phyloP scores from a whole-genome alignment of 768 basidiomycete genomes.

The Boletus vinaceobasis region DNA sequence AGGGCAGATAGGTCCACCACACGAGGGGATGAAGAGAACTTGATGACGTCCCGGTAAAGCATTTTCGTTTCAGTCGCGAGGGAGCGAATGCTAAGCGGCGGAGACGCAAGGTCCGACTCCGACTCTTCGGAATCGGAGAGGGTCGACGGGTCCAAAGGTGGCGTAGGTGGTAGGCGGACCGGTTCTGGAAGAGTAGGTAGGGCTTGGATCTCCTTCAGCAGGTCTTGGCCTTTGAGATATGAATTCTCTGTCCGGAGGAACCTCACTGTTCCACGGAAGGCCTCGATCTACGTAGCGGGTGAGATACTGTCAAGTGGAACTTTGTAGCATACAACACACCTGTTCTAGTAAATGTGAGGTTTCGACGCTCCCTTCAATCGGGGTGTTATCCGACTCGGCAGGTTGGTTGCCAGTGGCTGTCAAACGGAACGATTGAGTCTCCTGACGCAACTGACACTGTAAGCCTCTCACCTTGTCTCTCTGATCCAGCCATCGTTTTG shows the following conservation, averaged over 20 bases:
- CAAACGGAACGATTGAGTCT: neutral
- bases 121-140: conserved; percentile 64
- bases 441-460: neutral
- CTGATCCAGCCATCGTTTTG: conserved; percentile 62
- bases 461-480: conserved; percentile 59
- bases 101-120: conserved; percentile 45
- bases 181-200: conserved; percentile 63
- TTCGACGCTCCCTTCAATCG: conserved; percentile 79
- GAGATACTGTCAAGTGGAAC: neutral
- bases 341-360: conserved; percentile 87
- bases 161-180: conserved; percentile 51
- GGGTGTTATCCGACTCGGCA: conserved; percentile 56
- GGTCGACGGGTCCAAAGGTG: conserved; percentile 62
- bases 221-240: conserved; percentile 89
- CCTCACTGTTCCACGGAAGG: conserved; percentile 84
- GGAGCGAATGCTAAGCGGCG: conserved; percentile 56
- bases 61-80: conserved; percentile 80
- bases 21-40: conserved; percentile 75
- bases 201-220: conserved; percentile 76
- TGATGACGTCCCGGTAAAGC: conserved; percentile 85
- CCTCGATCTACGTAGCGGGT: conserved; percentile 65
- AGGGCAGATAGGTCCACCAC: conserved; percentile 80
- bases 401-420: conserved; percentile 47
- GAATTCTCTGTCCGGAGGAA: conserved; percentile 94
- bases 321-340: conserved; percentile 39